Evolutionary conservation across 202 grass and related monocot species (phyloP), one percentile per base, ranked within the genome.

Genomic region (Carex sylvatica): DNA sequence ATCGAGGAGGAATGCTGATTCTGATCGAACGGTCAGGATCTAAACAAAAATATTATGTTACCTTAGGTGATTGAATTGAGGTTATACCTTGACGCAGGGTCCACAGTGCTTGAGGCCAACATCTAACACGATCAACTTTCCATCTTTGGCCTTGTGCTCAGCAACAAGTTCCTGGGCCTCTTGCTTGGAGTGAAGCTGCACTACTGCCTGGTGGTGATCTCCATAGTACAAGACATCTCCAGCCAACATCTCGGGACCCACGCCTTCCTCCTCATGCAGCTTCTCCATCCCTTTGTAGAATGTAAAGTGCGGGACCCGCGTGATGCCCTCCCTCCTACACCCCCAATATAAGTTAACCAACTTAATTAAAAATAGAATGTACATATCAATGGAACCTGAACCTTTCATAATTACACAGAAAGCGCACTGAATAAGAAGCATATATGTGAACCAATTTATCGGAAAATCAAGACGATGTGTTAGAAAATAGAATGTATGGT

Each of bases 171-270:
- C 46, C 89, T 98, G 89, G 14, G 92, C 91, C 83, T 93, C 92
- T 12, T 47, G 15, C 40, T 90, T 65, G 51, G 60, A 90, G 72
- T 91, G 86, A 65, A 98, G 83, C 88, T 98, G 92, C 82, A 93
- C 90, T 33, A 95, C 95, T 26, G n/a, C 87, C 4, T 38, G 86
- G 89, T 98, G 95, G 87, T 65, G 90, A 85, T 98, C 95, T 16
- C 92, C 95, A 80, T 98, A 98, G 89, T 98, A 98, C 64, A 95
- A 87, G 26, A 95, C 92, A 82, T 98, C 95, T 20, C 91, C 92
- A 36, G 87, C 86, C 7, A 98, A 85, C 80, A 77, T 91, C 83
- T 98, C 95, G 22, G 92, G 89, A 0, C 91, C 95, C 87, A 98
- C 94, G 5, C 83, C 95, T 42, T 91, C 95, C 87, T 98, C 95